Evolutionary conservation across 2,329 filamentous ascomycete genomes (phyloP), one percentile per base, ranked within the genome.

Genomic region (Ceratocystiopsis sp.): DNA sequence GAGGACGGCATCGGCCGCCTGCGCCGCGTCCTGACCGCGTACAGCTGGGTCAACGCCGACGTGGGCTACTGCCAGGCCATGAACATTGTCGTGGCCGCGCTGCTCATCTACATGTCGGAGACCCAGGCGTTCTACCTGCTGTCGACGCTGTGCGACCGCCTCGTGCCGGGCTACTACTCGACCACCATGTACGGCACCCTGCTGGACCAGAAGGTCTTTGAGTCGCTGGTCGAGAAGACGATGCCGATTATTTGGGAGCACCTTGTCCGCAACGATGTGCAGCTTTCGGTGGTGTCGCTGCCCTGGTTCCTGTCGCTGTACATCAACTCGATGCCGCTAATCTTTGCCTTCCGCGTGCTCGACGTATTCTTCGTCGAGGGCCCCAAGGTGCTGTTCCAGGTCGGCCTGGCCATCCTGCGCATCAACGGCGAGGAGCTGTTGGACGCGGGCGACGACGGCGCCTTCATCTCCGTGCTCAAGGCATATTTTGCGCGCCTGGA

Each of bases 211-310:
- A 85, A 91, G 52, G 91, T 98, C 14, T 98, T 98, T 54, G 91
- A 98, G 62, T 93, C 84, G 3, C 69, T 98, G 4, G 91, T 98
- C n/a, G 91, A 98, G 60, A 91, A 85, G 64, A 98, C 91, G 1
- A 96, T 98, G 87, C 91, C 91, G 2, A 81, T 98, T 46, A 72
- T 98, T 15, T 98, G 91, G 87, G 89, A 96, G 18, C 91, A 98
- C 55, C 75, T 98, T n/a, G 82, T 87, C 50, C 93, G 91, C 63
- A 91, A 83, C 46, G 91, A 98, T 55, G 86, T 98, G 18, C 93
- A 98, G 60, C 74, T 98, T 17, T 96, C 91, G 0, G 91, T 98
- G 33, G 91, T 96, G 15, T 96, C 89, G 11, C 69, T 98, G 37
- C 91, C 91, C 3, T 98, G 91, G 91, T 98, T 98, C 58, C 69